Evolutionary conservation across 352 stramenopile genomes (phyloP), one percentile per base, ranked within the genome.

Genomic region (Phytophthora europaea): DNA sequence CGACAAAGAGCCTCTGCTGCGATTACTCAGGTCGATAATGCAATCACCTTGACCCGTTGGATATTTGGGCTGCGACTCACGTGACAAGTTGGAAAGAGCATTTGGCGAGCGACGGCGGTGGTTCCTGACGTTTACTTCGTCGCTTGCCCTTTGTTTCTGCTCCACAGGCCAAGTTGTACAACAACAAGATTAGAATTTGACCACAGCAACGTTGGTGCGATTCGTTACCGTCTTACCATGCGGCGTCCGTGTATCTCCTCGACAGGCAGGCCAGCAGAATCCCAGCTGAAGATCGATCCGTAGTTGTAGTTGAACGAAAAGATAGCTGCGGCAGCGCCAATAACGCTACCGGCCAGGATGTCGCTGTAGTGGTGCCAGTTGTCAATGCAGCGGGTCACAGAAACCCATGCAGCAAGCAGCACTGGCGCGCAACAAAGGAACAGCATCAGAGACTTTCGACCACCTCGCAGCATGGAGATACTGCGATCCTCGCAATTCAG

Each of bases 321-420:
- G 28, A 70, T 28, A 12, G 81, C 76, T 3, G 73, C 72, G 0
- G 75, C 67, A 45, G 62, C 73, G 1, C 83, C 81, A 38, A 90
- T 83, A 15, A 87, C 71, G 22, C 75, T 83, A 6, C 83, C 83
- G 1, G 89, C 85, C 62, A 90, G 26, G 33, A 75, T 90, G 70
- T 92, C 86, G 23, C 58, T 80, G 70, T 92, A 93, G 73, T 93
- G 84, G 61, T 93, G 86, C 84, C 86, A 93, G 66, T 93, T 93
- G 78, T 92, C 86, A 36, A 90, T 78, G n/a, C 81, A 88, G 34
- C 86, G 83, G 20, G 86, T 92, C 18, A 92, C 69, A 2, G 79
- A 72, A 28, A 92, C 80, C 86, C 86, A 93, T 15, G 84, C 33
- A 9, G 86, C 84, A 5, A 92, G 34, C n/a, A 91, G 65, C 18